Percentiles rank a stretch among this genome's conserved stretches.
Conservation (phyloP, 495 filamentous ascomycete genomes). For the Neurospora sp. region DNA sequence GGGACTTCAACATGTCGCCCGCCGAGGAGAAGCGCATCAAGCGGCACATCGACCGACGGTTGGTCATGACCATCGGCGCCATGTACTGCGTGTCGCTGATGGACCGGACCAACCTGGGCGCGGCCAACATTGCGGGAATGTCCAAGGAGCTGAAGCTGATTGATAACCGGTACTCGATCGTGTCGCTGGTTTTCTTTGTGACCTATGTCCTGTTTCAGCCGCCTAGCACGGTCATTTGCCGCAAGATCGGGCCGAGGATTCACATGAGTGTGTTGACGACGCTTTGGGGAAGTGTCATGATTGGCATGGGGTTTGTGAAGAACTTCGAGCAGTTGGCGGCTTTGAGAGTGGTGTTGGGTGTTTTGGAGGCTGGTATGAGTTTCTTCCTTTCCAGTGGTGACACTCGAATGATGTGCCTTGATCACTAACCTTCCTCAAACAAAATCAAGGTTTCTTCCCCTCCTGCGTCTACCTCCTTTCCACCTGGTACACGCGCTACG, state of each 20-base stretch:
- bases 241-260: conserved; percentile 49
- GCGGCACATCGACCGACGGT: conserved; percentile 48
- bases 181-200: conserved; percentile 57
- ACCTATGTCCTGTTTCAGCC: conserved; percentile 57
- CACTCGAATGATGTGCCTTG: background rate
- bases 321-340: conserved; percentile 41
- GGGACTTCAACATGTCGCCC: conserved; percentile 24
- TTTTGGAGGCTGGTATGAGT: conserved; percentile 49
- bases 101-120: conserved; percentile 58
- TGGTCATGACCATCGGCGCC: conserved; percentile 53
- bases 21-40: conserved; percentile 40
- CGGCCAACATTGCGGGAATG: conserved; percentile 55
- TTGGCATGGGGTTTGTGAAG: conserved; percentile 51
- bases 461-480: conserved; percentile 51
- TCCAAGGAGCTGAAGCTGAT: conserved; percentile 39
- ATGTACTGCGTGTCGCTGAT: conserved; percentile 58
- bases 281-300: conserved; percentile 41
- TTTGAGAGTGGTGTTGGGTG: conserved; percentile 48
- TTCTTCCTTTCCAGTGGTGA: background rate
- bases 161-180: conserved; percentile 39
- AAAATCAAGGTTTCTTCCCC: conserved; percentile 46
- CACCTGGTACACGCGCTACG: conserved; percentile 56
- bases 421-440: background rate
- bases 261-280: conserved; percentile 46
- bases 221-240: conserved; percentile 44